Conservation (phyloP, 2,329 filamentous ascomycete species). For the Cryphonectria nitschkei region DNA sequence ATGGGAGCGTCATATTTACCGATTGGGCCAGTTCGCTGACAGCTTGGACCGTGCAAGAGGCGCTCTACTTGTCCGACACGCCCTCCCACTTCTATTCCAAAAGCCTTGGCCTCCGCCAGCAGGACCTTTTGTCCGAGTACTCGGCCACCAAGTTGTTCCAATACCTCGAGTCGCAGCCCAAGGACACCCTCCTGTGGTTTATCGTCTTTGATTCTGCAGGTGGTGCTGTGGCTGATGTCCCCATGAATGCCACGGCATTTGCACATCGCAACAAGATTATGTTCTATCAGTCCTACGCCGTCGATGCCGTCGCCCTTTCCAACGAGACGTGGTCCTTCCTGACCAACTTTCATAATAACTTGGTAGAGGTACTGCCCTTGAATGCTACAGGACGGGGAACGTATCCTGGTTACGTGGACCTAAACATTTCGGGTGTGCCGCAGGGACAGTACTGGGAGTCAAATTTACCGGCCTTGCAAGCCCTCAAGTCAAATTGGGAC, state of each 20-base stretch:
- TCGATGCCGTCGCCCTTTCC: constrained; percentile 52
- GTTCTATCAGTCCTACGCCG: constrained; percentile 65
- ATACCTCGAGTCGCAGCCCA: constrained; percentile 54
- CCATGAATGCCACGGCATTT: constrained; percentile 61
- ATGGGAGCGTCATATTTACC: constrained; percentile 51
- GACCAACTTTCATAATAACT: constrained; percentile 50
- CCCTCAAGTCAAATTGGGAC: constrained; percentile 57
- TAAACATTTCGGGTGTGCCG: constrained; percentile 45
- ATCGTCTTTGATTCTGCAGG: constrained; percentile 66
- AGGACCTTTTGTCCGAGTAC: constrained; percentile 51
- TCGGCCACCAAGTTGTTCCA: constrained; percentile 55
- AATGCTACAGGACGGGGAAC: constrained; percentile 47
- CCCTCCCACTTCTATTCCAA: constrained; percentile 60
- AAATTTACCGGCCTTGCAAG: constrained; percentile 51
- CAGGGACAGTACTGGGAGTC: constrained; percentile 59
- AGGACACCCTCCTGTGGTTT: constrained; percentile 61
- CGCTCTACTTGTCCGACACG: constrained; percentile 50
- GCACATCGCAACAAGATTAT: constrained; percentile 66
- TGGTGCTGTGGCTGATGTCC: constrained; percentile 61
- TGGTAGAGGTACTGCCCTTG: constrained; percentile 43
- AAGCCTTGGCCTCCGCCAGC: constrained; percentile 55
- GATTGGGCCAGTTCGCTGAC: constrained; percentile 67
- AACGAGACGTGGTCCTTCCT: constrained; percentile 55
- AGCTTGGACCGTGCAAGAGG: constrained; percentile 54
- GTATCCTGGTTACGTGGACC: constrained; percentile 68